phyloP scores from a whole-genome alignment of 352 stramenopile species.

The Saprolegnia diclina region DNA sequence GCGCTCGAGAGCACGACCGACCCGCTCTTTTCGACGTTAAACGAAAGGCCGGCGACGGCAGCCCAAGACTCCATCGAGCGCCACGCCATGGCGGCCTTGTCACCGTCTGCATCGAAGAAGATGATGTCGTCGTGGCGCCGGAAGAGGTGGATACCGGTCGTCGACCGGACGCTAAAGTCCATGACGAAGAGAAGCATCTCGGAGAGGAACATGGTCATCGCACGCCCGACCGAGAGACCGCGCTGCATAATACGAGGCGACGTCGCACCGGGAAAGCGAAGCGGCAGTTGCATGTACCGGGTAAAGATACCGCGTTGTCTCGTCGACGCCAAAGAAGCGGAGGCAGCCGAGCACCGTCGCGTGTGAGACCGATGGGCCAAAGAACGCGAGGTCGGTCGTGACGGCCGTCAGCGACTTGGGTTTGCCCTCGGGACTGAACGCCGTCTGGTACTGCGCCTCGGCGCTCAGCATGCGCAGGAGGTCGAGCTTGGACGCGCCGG shows the following conservation, averaged over 20 bases:
- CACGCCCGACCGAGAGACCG: slow-evolving; percentile 37
- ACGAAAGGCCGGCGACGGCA: slow-evolving; percentile 30
- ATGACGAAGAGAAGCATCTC: slow-evolving; percentile 45
- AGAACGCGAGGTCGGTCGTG: slow-evolving; percentile 49
- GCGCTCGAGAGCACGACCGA: slow-evolving; percentile 32
- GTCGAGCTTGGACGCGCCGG: background rate
- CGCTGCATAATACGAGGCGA: slow-evolving; percentile 35
- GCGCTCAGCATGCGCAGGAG: slow-evolving; percentile 31
- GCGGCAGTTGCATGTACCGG: slow-evolving; percentile 39
- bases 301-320: slow-evolving; percentile 34
- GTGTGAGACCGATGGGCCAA: slow-evolving; percentile 38
- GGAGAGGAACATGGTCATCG: slow-evolving; percentile 38
- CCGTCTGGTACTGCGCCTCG: slow-evolving; percentile 34
- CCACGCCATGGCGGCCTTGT: slow-evolving; percentile 37
- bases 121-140: slow-evolving; percentile 49
- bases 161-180: slow-evolving; percentile 40
- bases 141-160: slow-evolving; percentile 36
- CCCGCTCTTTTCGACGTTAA: slow-evolving; percentile 45
- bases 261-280: slow-evolving; percentile 35
- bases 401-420: slow-evolving; percentile 33
- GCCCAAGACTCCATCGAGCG: slow-evolving; percentile 34
- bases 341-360: slow-evolving; percentile 39
- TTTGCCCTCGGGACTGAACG: slow-evolving; percentile 14
- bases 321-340: slow-evolving; percentile 37
- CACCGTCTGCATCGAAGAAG: slow-evolving; percentile 37